Evolutionary conservation across 2,329 filamentous ascomycete species (phyloP), one percentile per base, ranked within the genome.

Genomic region (Calonectria naviculata): DNA sequence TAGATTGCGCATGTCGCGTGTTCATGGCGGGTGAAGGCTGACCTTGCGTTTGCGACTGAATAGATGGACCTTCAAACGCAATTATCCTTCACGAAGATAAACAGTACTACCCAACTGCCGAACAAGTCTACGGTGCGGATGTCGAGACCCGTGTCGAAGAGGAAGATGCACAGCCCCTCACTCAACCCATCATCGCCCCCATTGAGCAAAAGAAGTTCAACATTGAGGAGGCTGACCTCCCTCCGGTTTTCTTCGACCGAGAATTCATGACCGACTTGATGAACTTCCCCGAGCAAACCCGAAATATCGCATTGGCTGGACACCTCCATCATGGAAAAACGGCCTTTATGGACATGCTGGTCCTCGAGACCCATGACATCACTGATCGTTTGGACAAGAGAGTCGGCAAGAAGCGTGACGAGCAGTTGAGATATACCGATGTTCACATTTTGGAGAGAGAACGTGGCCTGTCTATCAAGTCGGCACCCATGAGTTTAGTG

Each of bases 71-170:
- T 4, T 98, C 95, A 6, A 99, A 98, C 83, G 96, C 97, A 63
- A 95, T 99, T n/a, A 90, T 99, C 69, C 90, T 99, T 54, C 97
- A 99, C 85, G 97, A 99, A 87, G 97, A 99, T 86, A 99, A 99
- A 84, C 97, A 98, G 82, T 99, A 99, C 84, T 99, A 99, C 81
- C 97, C 97, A 34, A 98, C 95, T n/a, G 97, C 97, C 68, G 93
- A 96, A 81, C 97, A 99, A 83, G 92, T 98, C 47, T 99, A 98
- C 82, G 97, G 97, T 64, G 89, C 92, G 78, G 95, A 97, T 84
- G 97, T 99, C 78, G 97, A 99, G 85, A 97, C 96, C 1, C 86
- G 98, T 83, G 96, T 99, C 42, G 94, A 98, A 81, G 97, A 99
- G 83, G 97, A 98, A 85, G 97, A 99, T 87, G 94, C 95, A 71